Evolutionary conservation across 495 filamentous ascomycete genomes (phyloP).

Genomic region (Saxophila tyrrhenica): DNA sequence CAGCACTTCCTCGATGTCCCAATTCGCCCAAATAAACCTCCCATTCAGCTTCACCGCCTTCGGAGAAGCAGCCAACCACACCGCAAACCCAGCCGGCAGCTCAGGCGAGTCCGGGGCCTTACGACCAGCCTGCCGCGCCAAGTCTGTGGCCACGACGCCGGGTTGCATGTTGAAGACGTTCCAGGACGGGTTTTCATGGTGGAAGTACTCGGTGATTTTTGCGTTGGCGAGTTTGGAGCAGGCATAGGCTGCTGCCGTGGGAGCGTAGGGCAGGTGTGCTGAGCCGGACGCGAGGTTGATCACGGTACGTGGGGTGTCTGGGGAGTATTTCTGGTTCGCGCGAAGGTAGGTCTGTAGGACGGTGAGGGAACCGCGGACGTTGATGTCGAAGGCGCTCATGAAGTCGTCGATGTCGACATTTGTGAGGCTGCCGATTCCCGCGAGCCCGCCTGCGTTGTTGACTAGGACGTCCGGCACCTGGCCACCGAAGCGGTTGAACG

Average conservation of each 20-base stretch:
- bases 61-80: constrained; percentile 44
- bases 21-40: constrained; percentile 41
- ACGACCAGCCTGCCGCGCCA: not conserved
- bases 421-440: constrained; percentile 22
- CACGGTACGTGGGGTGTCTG: constrained; percentile 26
- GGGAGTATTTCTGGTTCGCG: constrained; percentile 19
- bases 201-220: constrained; percentile 33
- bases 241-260: constrained; percentile 29
- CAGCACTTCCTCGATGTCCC: constrained; percentile 46
- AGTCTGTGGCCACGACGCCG: constrained; percentile 1
- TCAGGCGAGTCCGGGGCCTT: constrained; percentile 6
- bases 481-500: not conserved
- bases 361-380: constrained; percentile 30
- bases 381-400: constrained; percentile 28
- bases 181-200: constrained; percentile 28
- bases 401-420: constrained; percentile 28
- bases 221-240: constrained; percentile 34
- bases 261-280: constrained; percentile 30
- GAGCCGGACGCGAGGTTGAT: constrained; percentile 32
- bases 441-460: constrained; percentile 26
- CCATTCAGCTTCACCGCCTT: constrained; percentile 33
- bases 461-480: constrained; percentile 19
- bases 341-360: constrained; percentile 35
- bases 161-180: constrained; percentile 39
- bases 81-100: constrained; percentile 34